Base-by-base conservation (phyloP, 345 rosid genomes). In the Anacardium occidentale region DNA sequence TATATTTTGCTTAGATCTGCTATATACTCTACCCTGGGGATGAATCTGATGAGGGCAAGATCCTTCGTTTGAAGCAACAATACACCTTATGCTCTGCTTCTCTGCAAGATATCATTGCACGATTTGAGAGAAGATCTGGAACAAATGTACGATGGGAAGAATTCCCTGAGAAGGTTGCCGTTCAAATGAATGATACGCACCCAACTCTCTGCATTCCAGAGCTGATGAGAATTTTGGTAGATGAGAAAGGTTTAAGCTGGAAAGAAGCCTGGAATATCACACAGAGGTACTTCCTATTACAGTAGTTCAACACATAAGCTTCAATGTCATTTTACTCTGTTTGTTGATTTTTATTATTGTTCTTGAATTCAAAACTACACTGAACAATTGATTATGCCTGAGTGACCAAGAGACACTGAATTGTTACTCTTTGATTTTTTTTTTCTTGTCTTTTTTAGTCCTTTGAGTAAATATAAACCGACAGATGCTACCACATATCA, bases 181-280 rank as follows among this genome's bases (percentile, higher is more conserved):
- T 89, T 64, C 97, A 89, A 80, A 87, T 90, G 96, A 90, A 88
- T 80, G 93, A 90, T 56, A 88, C 93, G 77, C 93, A 90, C 80
- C 95, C 95, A 45, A 90, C 92, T 17, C 83, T 90, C 45, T 90
- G 95, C 82, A 90, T 90, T 69, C 95, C 95, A 0, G 92, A 90
- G 80, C 77, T 90, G 60, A 90, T 88, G 85, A 81, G 93, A 76
- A 85, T 88, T 80, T 80, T 90, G 77, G 83, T 90, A 68, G 96
- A 90, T 71, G 64, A 80, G 80, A 90, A 88, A 79, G 96, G 96
- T 62, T 75, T 90, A 64, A 81, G 83, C 71, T 90, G 93, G 93
- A 80, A 87, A 57, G 85, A 87, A 50, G 93, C 96, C 62, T 90
- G 92, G 95, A 83, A 78, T 77, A 88, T 90, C 71, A 86, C 95